These are phyloP conservation scores for Penicillium coprophilum DNA, from an alignment of 495 filamentous ascomycete genomes.

Conservation along the genomic window DNA sequence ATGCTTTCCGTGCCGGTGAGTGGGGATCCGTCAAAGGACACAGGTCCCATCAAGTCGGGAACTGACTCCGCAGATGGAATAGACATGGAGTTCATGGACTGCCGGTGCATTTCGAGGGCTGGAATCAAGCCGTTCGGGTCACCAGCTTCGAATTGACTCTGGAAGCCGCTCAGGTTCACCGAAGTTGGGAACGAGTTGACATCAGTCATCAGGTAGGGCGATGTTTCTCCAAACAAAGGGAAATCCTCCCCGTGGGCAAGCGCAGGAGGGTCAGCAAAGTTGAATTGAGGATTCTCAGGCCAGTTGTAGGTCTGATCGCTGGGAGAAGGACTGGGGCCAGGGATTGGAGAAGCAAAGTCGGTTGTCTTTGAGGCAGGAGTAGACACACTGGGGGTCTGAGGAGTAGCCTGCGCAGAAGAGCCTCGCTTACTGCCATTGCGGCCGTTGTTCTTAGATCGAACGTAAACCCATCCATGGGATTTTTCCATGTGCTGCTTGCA, in stretches of 20 bases:
- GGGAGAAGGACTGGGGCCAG: constrained; percentile 32
- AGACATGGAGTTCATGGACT: constrained; percentile 30
- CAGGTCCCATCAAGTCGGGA: constrained; percentile 24
- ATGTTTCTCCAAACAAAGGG: constrained; percentile 25
- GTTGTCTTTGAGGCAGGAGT: constrained; percentile 51
- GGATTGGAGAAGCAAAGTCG: constrained; percentile 31
- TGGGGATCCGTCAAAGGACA: constrained; percentile 28
- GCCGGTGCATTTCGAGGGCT: constrained; percentile 24
- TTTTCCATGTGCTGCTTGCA: constrained; percentile 99
- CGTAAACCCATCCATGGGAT: constrained; percentile 84
- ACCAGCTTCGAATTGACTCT: constrained; percentile 51
- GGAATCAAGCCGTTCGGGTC: constrained; percentile 46
- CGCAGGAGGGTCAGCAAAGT: constrained; percentile 35
- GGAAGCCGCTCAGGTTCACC: constrained; percentile 49
- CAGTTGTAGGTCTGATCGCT: constrained; percentile 14
- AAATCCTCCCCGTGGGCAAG: constrained; percentile 25
- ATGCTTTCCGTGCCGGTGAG: constrained; percentile 29
- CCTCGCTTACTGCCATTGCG: constrained; percentile 53
- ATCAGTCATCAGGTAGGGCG: constrained; percentile 23
- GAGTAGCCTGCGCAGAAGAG: constrained; percentile 37
- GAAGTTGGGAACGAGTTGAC: constrained; percentile 30
- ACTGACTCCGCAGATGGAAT: constrained; percentile 26
- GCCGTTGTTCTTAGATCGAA: constrained; percentile 87
- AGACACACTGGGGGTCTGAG: constrained; percentile 55
- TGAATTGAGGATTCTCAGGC: constrained; percentile 26